Conservation (phyloP, 2,329 filamentous ascomycete genomes). For the Penicillium sp. region DNA sequence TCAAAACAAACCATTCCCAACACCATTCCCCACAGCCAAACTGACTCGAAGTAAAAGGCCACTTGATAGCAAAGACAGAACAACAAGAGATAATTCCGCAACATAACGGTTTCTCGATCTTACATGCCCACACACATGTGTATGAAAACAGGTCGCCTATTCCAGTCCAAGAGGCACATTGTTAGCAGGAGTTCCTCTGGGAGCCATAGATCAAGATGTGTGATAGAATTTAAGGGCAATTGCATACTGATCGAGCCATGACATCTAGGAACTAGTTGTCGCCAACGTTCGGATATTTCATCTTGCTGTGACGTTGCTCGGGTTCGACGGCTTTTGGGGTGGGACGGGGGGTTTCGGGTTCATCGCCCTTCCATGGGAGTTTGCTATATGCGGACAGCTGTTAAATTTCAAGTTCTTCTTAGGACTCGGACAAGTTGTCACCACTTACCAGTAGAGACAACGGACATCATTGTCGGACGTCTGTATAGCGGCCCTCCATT, state of each 20-base stretch:
- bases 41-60: neutral
- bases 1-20: neutral
- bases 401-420: neutral
- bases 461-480: constrained; percentile 31
- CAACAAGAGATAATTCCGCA: neutral
- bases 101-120: neutral
- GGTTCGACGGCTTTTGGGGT: neutral
- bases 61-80: neutral
- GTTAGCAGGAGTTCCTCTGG: neutral
- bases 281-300: constrained; percentile 50
- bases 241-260: constrained; percentile 33
- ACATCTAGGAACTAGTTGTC: constrained; percentile 39
- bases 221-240: neutral
- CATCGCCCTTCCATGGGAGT: neutral
- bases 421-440: neutral
- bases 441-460: constrained; percentile 49
- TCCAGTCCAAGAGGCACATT: neutral
- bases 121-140: neutral
- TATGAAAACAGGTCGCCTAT: neutral
- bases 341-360: neutral
- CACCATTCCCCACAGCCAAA: neutral
- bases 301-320: constrained; percentile 29
- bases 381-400: constrained; percentile 32
- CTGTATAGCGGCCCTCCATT: constrained; percentile 48
- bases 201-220: neutral